Conservation (phyloP, 805 yeast species). For the Wickerhamiella nectarea region DNA sequence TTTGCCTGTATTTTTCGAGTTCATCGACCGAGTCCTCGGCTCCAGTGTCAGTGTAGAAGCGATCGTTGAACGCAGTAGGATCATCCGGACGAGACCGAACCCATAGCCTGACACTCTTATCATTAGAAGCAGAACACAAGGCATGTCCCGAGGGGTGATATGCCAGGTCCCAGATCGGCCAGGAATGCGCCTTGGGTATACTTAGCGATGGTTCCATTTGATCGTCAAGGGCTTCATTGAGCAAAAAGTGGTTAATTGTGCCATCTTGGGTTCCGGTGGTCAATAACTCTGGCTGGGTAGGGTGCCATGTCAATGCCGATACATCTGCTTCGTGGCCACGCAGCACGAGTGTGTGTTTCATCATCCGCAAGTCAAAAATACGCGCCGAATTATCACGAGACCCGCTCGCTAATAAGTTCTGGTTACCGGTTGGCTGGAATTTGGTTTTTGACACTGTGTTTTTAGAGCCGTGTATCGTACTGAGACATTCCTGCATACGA, state of each 20-base stretch:
- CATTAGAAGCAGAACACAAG: conserved; percentile 84
- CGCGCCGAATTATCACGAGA: conserved; percentile 82
- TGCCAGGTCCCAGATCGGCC: conserved; percentile 77
- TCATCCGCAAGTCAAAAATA: conserved; percentile 73
- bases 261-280: conserved; percentile 89
- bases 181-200: conserved; percentile 89
- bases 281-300: conserved; percentile 62
- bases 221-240: conserved; percentile 32
- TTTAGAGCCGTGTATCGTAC: conserved; percentile 82
- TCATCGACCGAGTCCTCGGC: conserved; percentile 28
- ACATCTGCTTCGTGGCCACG: conserved; percentile 76
- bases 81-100: conserved; percentile 84
- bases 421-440: conserved; percentile 74
- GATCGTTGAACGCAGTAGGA: conserved; percentile 66
- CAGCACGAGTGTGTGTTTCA: conserved; percentile 61
- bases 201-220: conserved; percentile 25
- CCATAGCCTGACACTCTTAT: conserved; percentile 89
- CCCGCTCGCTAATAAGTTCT: conserved; percentile 62
- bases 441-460: conserved; percentile 79
- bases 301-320: conserved; percentile 85
- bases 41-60: conserved; percentile 43
- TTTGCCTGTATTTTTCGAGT: conserved; percentile 10
- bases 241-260: conserved; percentile 57
- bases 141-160: conserved; percentile 93
- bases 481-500: conserved; percentile 48